These are phyloP conservation scores for Moricandia moricandioides DNA, from an alignment of 345 rosid species.

Conservation along the genomic window DNA sequence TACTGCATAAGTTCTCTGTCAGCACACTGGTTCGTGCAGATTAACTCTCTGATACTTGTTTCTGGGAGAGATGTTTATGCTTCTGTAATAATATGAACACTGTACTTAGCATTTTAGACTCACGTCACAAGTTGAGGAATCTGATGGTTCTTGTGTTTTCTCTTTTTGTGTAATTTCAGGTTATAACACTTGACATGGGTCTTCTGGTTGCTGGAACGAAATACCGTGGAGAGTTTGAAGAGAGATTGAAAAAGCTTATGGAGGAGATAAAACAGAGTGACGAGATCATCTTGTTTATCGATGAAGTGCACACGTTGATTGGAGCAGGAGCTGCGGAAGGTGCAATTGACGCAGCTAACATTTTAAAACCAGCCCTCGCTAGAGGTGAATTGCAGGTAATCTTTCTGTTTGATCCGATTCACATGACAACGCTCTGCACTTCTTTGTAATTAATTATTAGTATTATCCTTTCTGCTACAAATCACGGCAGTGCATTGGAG, in stretches of 20 bases:
- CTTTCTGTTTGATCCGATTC: neutral
- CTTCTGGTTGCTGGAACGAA: conserved; percentile 99
- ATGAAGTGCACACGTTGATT: conserved; percentile 96
- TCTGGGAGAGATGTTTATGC: neutral
- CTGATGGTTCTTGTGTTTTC: conserved; percentile 5
- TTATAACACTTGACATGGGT: conserved; percentile 97
- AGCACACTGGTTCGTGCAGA: neutral
- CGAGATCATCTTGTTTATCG: conserved; percentile 92
- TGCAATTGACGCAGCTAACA: conserved; percentile 98
- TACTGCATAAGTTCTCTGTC: neutral
- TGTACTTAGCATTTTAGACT: neutral
- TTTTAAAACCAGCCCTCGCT: conserved; percentile 95
- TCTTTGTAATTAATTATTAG: neutral
- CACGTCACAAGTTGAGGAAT: neutral
- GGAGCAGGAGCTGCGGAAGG: conserved; percentile 99
- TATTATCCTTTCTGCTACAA: neutral
- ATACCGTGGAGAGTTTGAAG: conserved; percentile 98
- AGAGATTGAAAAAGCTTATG: conserved; percentile 95
- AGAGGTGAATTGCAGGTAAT: conserved; percentile 99
- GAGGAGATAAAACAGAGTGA: conserved; percentile 98
- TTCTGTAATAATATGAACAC: neutral
- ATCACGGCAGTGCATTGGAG: conserved; percentile 84
- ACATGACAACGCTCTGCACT: conserved; percentile 1
- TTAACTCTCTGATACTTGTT: neutral
- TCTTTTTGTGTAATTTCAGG: conserved; percentile 44